A percentile compares a stretch with the other conserved stretches of the same genome.
phyloP scores from a whole-genome alignment of 192 early-diverging fungal species.

The Backusella mclennaniae region DNA sequence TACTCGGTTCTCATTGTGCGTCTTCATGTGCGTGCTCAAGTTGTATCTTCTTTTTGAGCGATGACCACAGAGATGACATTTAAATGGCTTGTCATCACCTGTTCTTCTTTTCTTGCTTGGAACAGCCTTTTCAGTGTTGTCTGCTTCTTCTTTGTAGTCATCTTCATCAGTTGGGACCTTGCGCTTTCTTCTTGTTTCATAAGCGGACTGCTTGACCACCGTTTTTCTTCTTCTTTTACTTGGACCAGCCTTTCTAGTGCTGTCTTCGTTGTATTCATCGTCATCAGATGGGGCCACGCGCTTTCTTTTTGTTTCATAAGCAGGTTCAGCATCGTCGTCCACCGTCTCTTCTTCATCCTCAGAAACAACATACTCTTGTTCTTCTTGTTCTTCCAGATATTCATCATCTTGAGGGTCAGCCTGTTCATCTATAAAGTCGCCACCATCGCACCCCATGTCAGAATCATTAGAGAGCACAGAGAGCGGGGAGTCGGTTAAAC shows the following conservation, averaged over 20 bases:
- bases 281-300: no score
- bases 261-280: neutral
- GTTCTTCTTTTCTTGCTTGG: no score
- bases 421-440: no score
- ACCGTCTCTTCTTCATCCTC: neutral
- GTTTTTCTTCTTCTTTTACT: neutral
- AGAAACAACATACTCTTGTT: neutral
- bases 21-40: constrained; percentile 72
- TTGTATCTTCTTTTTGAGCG: constrained; percentile 60
- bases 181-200: no score
- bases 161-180: no score
- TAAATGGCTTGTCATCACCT: neutral
- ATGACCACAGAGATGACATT: neutral
- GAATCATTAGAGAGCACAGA: neutral
- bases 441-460: neutral
- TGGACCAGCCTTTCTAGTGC: neutral
- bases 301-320: no score
- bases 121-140: neutral
- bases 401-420: neutral
- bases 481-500: neutral
- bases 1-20: constrained; percentile 60
- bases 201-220: no score
- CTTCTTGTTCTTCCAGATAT: neutral
- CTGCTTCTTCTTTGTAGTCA: no score
- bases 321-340: no score